Evolutionary conservation across 2,329 filamentous ascomycete species (phyloP), one percentile per base, ranked within the genome.

Genomic region (Ceratocystis alfenasii): DNA sequence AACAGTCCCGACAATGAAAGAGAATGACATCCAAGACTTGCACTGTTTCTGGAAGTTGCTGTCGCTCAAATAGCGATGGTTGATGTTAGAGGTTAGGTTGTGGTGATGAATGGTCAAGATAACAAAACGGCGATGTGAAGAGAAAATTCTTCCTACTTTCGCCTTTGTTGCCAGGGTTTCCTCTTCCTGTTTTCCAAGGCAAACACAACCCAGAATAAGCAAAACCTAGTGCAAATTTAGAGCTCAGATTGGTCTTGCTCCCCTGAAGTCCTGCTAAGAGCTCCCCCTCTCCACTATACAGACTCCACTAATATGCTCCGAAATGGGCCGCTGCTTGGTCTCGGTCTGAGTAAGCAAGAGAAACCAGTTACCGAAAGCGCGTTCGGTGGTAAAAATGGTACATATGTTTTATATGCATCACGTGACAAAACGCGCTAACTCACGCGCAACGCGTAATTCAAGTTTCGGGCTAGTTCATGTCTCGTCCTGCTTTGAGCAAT

Each of bases 141-240:
- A n/a, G 50, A 63, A 63, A 63, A 63, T 50, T 57, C 53, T 57
- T 57, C 22, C 48, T 17, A 33, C 30, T 62, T 22, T 48, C n/a
- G 59, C 17, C 41, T 33, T 57, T 62, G 41, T 62, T 46, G 59
- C 25, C 41, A 50, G 20, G 44, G 61, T 63, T 63, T 50, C 61
- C 44, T 63, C 60, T 48, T 62, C 44, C 60, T 41, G 60, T 25
- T 25, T 55, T 55, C 28, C 53, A 15, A 57, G 53, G 53, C 53
- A 28, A 57, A 33, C 53, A 57, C 36, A 57, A 7, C 25, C 50
- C 12, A 25, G 20, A 7, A 55, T 1, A 28, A 57, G 12, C 28
- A n/a, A 30, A 28, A 8, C 10, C 53, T 5, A 57, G 53, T 5
- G 22, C 36, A 41, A 12, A 41, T 41, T 41, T 41, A 12, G 10